These are phyloP conservation scores for Cryptococcus sp. DNA, from an alignment of 1,284 basidiomycete species.

Conservation along the genomic window DNA sequence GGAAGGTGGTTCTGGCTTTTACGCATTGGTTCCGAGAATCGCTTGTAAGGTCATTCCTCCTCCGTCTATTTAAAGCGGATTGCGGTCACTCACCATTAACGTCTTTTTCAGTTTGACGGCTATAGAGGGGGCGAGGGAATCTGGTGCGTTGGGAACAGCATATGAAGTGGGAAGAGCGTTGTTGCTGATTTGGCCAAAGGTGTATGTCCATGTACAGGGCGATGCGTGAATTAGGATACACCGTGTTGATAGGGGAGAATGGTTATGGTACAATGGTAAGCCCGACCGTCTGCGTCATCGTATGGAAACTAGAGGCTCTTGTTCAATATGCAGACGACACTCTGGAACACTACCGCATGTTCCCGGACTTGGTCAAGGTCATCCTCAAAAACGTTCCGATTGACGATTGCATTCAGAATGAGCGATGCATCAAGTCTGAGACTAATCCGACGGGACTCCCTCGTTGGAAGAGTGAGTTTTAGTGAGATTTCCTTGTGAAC, in stretches of 20 bases:
- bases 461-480: conserved; percentile 9
- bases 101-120: conserved; percentile 1
- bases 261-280: conserved; percentile 7
- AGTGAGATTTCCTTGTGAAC: background rate
- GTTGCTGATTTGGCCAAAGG: background rate
- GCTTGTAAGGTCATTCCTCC: conserved; percentile 1
- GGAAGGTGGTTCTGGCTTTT: conserved; percentile 7
- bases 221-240: conserved; percentile 9
- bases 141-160: conserved; percentile 1
- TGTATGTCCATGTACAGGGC: conserved; percentile 7
- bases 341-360: conserved; percentile 6
- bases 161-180: no score
- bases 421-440: conserved; percentile 3
- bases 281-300: background rate
- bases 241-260: conserved; percentile 6
- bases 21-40: conserved; percentile 1
- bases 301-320: no score
- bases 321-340: background rate
- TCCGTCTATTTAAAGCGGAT: background rate
- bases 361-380: conserved; percentile 8
- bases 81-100: no score
- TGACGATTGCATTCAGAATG: conserved; percentile 7
- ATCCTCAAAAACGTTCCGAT: conserved; percentile 9
- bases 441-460: conserved; percentile 5
- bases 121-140: conserved; percentile 11